These are phyloP conservation scores for Ophiostoma perfectum DNA, from an alignment of 2,329 filamentous ascomycete genomes.

Conservation along the genomic window DNA sequence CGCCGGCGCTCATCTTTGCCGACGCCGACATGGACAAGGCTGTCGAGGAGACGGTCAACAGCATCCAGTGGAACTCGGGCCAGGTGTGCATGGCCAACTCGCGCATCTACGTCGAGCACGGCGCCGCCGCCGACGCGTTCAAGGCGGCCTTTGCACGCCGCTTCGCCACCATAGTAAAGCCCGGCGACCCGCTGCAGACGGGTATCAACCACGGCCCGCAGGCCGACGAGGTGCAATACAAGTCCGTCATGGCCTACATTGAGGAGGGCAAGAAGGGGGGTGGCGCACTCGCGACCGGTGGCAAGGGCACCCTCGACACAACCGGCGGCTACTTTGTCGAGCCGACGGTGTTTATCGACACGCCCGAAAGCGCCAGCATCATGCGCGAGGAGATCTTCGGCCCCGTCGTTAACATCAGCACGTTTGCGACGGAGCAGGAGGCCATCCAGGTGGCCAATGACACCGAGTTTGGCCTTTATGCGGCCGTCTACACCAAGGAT, in stretches of 20 bases:
- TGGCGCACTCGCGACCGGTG: constrained; percentile 30
- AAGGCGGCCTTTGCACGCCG: constrained; percentile 41
- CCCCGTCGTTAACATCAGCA: constrained; percentile 46
- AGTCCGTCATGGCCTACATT: constrained; percentile 37
- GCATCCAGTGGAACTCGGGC: constrained; percentile 41
- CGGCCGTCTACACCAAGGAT: constrained; percentile 48
- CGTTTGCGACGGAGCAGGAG: constrained; percentile 48
- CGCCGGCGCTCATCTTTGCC: constrained; percentile 53
- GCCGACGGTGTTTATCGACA: constrained; percentile 38
- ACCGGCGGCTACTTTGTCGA: constrained; percentile 36
- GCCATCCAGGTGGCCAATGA: constrained; percentile 47
- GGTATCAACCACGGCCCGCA: constrained; percentile 40
- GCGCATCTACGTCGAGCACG: constrained; percentile 42
- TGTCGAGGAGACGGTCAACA: constrained; percentile 41
- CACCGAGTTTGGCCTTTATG: constrained; percentile 49
- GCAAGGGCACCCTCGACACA: constrained; percentile 24
- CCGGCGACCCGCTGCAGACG: constrained; percentile 35
- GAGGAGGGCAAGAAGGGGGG: constrained; percentile 33
- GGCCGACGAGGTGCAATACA: constrained; percentile 41
- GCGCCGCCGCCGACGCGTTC: constrained; percentile 30
- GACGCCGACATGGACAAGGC: constrained; percentile 55
- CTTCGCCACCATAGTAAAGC: constrained; percentile 36
- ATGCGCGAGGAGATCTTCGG: constrained; percentile 51
- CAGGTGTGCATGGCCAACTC: constrained; percentile 48
- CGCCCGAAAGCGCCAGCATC: constrained; percentile 37